phyloP scores from a whole-genome alignment of 768 basidiomycete genomes.

The Boletus speciosus region DNA sequence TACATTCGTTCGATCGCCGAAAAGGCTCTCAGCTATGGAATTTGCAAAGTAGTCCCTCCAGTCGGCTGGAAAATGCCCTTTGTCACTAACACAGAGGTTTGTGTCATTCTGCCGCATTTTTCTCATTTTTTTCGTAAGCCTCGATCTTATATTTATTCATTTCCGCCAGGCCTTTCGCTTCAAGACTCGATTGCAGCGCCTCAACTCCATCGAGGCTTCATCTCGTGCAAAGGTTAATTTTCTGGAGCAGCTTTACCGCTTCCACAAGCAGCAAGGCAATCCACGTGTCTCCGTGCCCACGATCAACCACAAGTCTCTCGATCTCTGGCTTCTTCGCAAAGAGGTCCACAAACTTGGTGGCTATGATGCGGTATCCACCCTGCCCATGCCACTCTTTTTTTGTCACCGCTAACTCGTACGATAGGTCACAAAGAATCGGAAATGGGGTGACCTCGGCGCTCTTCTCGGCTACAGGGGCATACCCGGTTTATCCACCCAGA shows the following conservation, averaged over 20 bases:
- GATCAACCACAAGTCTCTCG: slow-evolving; percentile 88
- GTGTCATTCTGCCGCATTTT: slow-evolving; percentile 32
- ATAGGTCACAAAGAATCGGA: slow-evolving; percentile 79
- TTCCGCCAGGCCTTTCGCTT: slow-evolving; percentile 75
- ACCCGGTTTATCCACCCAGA: slow-evolving; percentile 78
- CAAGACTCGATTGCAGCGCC: slow-evolving; percentile 88
- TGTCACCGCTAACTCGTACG: slow-evolving; percentile 23
- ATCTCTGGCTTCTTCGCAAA: slow-evolving; percentile 90
- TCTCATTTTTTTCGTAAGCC: slow-evolving; percentile 14
- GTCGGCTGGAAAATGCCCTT: slow-evolving; percentile 95
- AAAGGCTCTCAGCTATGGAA: slow-evolving; percentile 72
- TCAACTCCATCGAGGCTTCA: slow-evolving; percentile 97
- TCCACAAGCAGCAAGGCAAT: slow-evolving; percentile 94
- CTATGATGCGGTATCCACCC: slow-evolving; percentile 69
- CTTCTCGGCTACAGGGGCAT: slow-evolving; percentile 79
- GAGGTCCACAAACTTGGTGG: slow-evolving; percentile 90
- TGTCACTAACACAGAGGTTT: slow-evolving; percentile 88
- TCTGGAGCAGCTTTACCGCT: slow-evolving; percentile 93
- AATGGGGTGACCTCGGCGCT: slow-evolving; percentile 86
- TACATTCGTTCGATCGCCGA: slow-evolving; percentile 84
- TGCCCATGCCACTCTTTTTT: slow-evolving; percentile 13
- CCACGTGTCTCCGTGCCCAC: slow-evolving; percentile 87
- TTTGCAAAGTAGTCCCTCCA: slow-evolving; percentile 96
- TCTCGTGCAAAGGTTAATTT: slow-evolving; percentile 97
- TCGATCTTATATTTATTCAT: slow-evolving; percentile 24